phyloP scores from a whole-genome alignment of 768 basidiomycete genomes.

The Mycena vitilis region DNA sequence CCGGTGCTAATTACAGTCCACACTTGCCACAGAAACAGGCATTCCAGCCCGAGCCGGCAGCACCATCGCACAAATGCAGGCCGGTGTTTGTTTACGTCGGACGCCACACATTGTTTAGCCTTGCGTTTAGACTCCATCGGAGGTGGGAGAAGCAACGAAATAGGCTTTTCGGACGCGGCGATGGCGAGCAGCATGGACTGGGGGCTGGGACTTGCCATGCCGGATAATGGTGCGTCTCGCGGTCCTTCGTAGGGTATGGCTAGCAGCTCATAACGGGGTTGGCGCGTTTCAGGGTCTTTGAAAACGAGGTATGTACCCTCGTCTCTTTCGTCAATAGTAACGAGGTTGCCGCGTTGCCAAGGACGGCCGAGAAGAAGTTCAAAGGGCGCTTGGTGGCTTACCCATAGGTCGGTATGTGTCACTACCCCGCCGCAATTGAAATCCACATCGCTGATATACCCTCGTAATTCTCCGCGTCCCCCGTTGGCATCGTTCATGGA shows the following conservation, averaged over 20 bases:
- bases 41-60: too few species aligned
- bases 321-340: constrained; percentile 35
- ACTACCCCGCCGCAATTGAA: constrained; percentile 38
- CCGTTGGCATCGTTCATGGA: constrained; percentile 46
- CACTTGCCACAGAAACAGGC: too few species aligned
- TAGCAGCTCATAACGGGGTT: background rate
- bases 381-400: constrained; percentile 34
- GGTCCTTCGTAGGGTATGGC: background rate
- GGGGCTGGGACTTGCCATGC: too few species aligned
- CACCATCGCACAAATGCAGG: too few species aligned
- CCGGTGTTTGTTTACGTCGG: too few species aligned
- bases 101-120: too few species aligned
- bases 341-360: constrained; percentile 32
- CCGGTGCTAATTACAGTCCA: too few species aligned
- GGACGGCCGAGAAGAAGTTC: constrained; percentile 1
- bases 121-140: too few species aligned
- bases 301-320: constrained; percentile 32
- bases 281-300: background rate
- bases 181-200: too few species aligned
- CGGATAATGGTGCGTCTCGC: too few species aligned
- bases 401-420: constrained; percentile 38
- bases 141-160: too few species aligned
- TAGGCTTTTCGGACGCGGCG: too few species aligned
- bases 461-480: constrained; percentile 36
- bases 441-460: constrained; percentile 36